Evolutionary conservation across 352 stramenopile genomes (phyloP).

Genomic region (Phytophthora colocasiae): DNA sequence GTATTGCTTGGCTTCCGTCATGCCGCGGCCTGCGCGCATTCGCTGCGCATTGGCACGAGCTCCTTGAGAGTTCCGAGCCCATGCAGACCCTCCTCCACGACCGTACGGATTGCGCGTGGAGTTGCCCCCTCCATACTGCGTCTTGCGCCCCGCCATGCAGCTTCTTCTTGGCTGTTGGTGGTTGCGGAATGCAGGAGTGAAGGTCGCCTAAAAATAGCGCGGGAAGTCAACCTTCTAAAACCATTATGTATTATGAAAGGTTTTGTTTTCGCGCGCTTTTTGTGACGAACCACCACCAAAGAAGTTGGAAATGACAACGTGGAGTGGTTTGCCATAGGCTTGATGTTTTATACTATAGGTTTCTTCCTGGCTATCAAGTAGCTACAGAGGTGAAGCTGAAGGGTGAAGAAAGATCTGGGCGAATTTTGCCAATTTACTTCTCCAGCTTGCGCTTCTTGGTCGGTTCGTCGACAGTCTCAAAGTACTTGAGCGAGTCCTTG

Average conservation of each 20-base stretch:
- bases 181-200: slow-evolving; percentile 25
- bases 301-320: too few species aligned
- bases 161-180: slow-evolving; percentile 5
- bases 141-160: slow-evolving; percentile 25
- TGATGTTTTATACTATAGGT: slow-evolving; percentile 2
- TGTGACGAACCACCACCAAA: not conserved
- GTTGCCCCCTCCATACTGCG: slow-evolving; percentile 22
- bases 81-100: slow-evolving; percentile 60
- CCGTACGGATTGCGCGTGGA: slow-evolving; percentile 48
- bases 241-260: not conserved
- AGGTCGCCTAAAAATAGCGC: slow-evolving; percentile 20
- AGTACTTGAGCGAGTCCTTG: slow-evolving; percentile 84
- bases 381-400: not conserved
- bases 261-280: not conserved
- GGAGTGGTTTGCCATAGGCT: not conserved
- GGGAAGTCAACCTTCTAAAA: slow-evolving; percentile 3
- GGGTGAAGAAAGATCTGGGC: not conserved
- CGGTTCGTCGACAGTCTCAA: slow-evolving; percentile 50
- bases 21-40: slow-evolving; percentile 45
- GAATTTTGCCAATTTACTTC: slow-evolving; percentile 12
- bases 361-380: not conserved
- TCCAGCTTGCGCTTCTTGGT: slow-evolving; percentile 43
- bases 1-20: slow-evolving; percentile 70
- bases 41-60: slow-evolving; percentile 64
- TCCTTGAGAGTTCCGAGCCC: slow-evolving; percentile 76